Conservation (phyloP, 768 basidiomycete genomes). For the Amanita rimosa region DNA sequence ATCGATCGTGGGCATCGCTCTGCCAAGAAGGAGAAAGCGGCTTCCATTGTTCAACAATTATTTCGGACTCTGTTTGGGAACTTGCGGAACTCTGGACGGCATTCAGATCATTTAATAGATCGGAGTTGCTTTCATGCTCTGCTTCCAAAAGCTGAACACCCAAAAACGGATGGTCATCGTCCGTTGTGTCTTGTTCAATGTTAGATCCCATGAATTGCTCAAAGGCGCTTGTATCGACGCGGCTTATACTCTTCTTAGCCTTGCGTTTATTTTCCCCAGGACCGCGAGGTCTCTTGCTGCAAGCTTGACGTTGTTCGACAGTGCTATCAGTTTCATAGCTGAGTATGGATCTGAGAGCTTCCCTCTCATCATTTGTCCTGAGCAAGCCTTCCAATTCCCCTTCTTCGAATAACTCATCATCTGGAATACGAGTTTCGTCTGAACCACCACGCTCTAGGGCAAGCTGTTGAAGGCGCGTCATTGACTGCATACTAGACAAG, state of each 20-base stretch:
- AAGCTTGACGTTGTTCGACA: slow-evolving; percentile 6
- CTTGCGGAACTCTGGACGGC: neutral
- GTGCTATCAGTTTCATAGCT: slow-evolving; percentile 17
- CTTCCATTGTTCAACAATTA: slow-evolving; percentile 1
- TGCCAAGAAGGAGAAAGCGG: slow-evolving; percentile 4
- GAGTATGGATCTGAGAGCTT: slow-evolving; percentile 24
- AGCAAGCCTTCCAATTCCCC: slow-evolving; percentile 58
- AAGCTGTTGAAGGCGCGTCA: slow-evolving; percentile 57
- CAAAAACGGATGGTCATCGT: slow-evolving; percentile 2
- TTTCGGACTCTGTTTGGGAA: slow-evolving; percentile 1
- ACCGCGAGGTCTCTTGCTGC: slow-evolving; percentile 5
- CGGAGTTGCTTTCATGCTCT: slow-evolving; percentile 2
- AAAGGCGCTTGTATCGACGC: slow-evolving; percentile 4
- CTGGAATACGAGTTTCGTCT: slow-evolving; percentile 35
- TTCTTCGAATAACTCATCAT: slow-evolving; percentile 63
- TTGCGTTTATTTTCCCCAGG: neutral
- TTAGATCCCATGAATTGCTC: slow-evolving; percentile 4
- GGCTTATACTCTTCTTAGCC: neutral
- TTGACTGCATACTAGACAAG: slow-evolving; percentile 21
- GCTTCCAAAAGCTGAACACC: slow-evolving; percentile 6
- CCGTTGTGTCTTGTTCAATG: neutral
- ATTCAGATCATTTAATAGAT: neutral
- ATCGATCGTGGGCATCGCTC: neutral
- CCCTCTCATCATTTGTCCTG: slow-evolving; percentile 40
- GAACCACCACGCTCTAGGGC: slow-evolving; percentile 46